Evolutionary conservation across 192 early-diverging fungal species (phyloP).

Genomic region (Entomortierella beljakovae): DNA sequence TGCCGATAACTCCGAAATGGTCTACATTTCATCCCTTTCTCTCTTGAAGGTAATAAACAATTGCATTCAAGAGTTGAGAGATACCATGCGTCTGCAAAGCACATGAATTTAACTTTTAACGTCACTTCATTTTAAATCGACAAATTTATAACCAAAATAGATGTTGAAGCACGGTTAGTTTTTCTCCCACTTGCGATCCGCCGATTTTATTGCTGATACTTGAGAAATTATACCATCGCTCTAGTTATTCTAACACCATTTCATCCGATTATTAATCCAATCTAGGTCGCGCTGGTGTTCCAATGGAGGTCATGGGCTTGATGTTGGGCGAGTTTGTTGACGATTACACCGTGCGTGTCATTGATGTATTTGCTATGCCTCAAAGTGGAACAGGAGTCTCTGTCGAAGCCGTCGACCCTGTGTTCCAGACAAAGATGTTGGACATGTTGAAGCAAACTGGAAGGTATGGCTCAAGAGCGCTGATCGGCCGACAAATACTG

Average conservation of each 20-base stretch:
- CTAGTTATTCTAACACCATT: slow-evolving; percentile 25
- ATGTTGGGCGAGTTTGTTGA: slow-evolving; percentile 99
- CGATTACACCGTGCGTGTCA: slow-evolving; percentile 99
- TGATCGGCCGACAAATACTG: no score
- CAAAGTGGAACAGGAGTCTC: slow-evolving; percentile 99
- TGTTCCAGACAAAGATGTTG: slow-evolving; percentile 99
- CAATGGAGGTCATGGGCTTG: slow-evolving; percentile 99
- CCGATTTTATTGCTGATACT: no score
- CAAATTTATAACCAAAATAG: slow-evolving; percentile 35
- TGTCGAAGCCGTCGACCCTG: slow-evolving; percentile 99
- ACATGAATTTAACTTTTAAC: not conserved
- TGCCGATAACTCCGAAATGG: slow-evolving; percentile 99
- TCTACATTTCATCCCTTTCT: slow-evolving; percentile 99
- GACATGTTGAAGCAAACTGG: slow-evolving; percentile 99
- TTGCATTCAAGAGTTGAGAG: not conserved
- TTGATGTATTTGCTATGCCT: slow-evolving; percentile 99
- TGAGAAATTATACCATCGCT: no score
- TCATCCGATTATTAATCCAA: slow-evolving; percentile 1
- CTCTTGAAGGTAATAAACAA: slow-evolving; percentile 83
- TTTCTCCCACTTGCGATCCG: not conserved
- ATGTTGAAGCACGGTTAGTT: slow-evolving; percentile 89
- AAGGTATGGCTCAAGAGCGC: slow-evolving; percentile 74
- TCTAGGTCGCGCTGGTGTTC: slow-evolving; percentile 92
- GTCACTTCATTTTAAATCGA: not conserved
- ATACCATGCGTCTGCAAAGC: not conserved